Base-by-base conservation (phyloP, 2,329 filamentous ascomycete genomes). In the Aspergillus sp. region DNA sequence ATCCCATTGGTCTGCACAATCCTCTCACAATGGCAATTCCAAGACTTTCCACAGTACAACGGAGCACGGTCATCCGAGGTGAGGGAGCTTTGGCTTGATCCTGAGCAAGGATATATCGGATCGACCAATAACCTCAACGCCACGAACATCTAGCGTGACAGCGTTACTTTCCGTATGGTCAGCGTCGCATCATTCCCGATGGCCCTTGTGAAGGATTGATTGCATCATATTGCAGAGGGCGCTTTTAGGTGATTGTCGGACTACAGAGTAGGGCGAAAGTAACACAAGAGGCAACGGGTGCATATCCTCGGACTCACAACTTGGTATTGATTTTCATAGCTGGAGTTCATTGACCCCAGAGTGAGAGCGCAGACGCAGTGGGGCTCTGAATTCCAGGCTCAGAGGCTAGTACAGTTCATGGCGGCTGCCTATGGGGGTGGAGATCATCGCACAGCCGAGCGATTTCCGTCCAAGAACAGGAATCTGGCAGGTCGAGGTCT, bases 41-140 rank as follows among this genome's bases (percentile, higher is more conserved):
- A n/a, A 37, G 35, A 9, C 19, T n/a, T 17, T 49, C 27, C n/a
- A n/a, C 25, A 50, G 9, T 23, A 25, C 3, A 9, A 31, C 48
- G 48, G 48, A 51, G 48, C 33, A 51, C 35, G 19, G 48, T 41
- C 48, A 41, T 51, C 48, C 48, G 48, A 49, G n/a, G 25, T 21
- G n/a, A 37, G 9, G 21, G 48, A 27, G 33, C 48, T n/a, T 27
- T 11, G 35, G 35, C 35, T 21, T 31, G 11, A 19, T 23, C 37
- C 33, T 23, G n/a, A 21, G 33, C 17, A 14, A 49, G 47, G 15
- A 23, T 37, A 25, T n/a, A 2, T 33, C n/a, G 6, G 27, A 17
- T 49, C 12, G 11, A 40, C 48, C 48, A 51, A 51, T 51, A 25
- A 23, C 37, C 35, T 41, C 21, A 17, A 19, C 17, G n/a, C 40